A percentile compares a stretch with the other conserved stretches of the same genome.
Conservation (phyloP, 176 grass and related monocot genomes). For the Musa itinerans region DNA sequence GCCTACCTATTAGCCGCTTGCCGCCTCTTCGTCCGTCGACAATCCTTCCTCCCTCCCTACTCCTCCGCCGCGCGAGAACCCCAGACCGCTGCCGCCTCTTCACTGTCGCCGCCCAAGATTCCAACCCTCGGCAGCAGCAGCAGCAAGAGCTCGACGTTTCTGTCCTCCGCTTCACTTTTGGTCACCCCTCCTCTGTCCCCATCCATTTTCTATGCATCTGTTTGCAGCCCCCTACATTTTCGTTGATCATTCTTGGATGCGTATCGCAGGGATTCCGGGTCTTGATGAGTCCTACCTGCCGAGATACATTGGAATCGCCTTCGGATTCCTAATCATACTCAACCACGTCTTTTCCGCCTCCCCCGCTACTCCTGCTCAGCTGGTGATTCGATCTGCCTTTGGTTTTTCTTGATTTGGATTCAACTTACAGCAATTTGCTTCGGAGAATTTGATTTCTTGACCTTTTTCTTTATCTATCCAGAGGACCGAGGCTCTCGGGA, state of each 20-base stretch:
- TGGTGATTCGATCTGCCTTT: slow-evolving; percentile 26
- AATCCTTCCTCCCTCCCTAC: neutral
- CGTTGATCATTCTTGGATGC: neutral
- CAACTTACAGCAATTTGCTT: neutral
- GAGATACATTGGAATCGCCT: slow-evolving; percentile 63
- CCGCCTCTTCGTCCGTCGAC: neutral
- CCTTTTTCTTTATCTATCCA: slow-evolving; percentile 19
- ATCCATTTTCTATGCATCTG: neutral
- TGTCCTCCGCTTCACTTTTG: slow-evolving; percentile 93
- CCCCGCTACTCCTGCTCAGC: slow-evolving; percentile 41
- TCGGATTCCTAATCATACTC: slow-evolving; percentile 62
- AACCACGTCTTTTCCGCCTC: slow-evolving; percentile 73
- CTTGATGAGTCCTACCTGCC: slow-evolving; percentile 86
- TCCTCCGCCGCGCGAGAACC: neutral
- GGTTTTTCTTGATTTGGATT: neutral
- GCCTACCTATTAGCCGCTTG: neutral
- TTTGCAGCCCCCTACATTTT: neutral
- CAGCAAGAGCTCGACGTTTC: slow-evolving; percentile 70
- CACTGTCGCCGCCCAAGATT: slow-evolving; percentile 33
- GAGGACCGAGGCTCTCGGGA: slow-evolving; percentile 67
- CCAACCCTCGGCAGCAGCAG: slow-evolving; percentile 30
- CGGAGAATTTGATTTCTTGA: neutral
- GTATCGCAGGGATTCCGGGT: slow-evolving; percentile 65
- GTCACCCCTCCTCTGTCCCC: slow-evolving; percentile 9
- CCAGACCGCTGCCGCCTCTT: neutral